A percentile compares a stretch with the other conserved stretches of the same genome.
Conservation (phyloP, 2,329 filamentous ascomycete species). For the Orbilia ellipsospora region DNA sequence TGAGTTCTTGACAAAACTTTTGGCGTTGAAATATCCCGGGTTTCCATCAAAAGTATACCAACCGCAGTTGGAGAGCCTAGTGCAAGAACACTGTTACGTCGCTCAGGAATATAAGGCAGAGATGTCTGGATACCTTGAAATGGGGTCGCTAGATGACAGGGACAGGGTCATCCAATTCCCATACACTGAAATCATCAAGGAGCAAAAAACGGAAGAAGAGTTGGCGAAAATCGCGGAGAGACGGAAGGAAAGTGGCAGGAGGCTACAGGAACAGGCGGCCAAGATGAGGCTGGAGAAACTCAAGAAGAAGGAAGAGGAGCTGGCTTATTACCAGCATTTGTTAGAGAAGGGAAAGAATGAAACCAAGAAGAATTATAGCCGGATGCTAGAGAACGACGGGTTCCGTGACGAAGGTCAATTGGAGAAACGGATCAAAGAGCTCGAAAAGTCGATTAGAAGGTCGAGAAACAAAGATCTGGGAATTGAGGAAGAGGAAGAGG, state of each 20-base stretch:
- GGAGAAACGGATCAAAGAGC: slow-evolving; percentile 84
- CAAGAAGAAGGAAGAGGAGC: slow-evolving; percentile 92
- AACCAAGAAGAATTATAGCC: slow-evolving; percentile 90
- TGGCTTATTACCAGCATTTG: slow-evolving; percentile 91
- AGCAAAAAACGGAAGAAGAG: slow-evolving; percentile 95
- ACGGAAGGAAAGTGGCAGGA: slow-evolving; percentile 90
- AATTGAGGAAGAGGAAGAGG: slow-evolving; percentile 78
- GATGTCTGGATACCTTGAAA: slow-evolving; percentile 80
- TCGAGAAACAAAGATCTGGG: slow-evolving; percentile 94
- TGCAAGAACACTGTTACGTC: slow-evolving; percentile 89
- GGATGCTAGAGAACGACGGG: slow-evolving; percentile 87
- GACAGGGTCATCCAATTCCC: slow-evolving; percentile 92
- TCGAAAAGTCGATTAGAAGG: slow-evolving; percentile 89
- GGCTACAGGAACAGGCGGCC: slow-evolving; percentile 93
- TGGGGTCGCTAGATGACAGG: slow-evolving; percentile 89
- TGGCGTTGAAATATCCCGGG: slow-evolving; percentile 89
- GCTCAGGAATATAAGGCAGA: slow-evolving; percentile 85
- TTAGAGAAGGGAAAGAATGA: slow-evolving; percentile 77
- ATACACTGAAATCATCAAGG: slow-evolving; percentile 86
- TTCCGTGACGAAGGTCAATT: slow-evolving; percentile 89
- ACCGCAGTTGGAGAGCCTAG: slow-evolving; percentile 86
- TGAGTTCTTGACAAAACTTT: slow-evolving; percentile 89
- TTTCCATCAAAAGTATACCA: slow-evolving; percentile 87
- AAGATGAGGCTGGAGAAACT: slow-evolving; percentile 97
- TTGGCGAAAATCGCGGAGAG: slow-evolving; percentile 89